Evolutionary conservation across 257 asterid genomes (phyloP).

Genomic region (Rhazya stricta): DNA sequence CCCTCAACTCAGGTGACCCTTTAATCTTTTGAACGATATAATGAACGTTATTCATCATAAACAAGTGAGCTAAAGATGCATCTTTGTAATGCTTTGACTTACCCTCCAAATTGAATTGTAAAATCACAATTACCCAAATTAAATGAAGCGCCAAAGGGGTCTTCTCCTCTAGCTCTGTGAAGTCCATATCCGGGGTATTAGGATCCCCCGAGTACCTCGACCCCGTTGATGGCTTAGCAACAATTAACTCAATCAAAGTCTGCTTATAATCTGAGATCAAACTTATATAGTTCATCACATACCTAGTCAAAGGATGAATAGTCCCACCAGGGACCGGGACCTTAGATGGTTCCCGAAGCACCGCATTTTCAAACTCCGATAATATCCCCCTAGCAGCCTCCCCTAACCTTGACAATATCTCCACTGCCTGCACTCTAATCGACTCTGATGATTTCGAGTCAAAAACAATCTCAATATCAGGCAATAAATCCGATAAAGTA

Average conservation of each 20-base stretch:
- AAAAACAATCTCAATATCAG: conserved; percentile 67
- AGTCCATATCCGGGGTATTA: conserved; percentile 66
- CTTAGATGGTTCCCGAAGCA: conserved; percentile 71
- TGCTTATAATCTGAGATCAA: conserved; percentile 76
- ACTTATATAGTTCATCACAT: conserved; percentile 84
- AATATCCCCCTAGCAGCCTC: conserved; percentile 82
- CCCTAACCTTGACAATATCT: conserved; percentile 70
- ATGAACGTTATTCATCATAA: conserved; percentile 91
- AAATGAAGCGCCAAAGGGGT: conserved; percentile 68
- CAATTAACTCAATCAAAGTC: conserved; percentile 58
- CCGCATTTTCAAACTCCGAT: conserved; percentile 76
- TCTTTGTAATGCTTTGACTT: conserved; percentile 76
- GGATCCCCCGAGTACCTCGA: conserved; percentile 62
- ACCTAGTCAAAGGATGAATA: conserved; percentile 84
- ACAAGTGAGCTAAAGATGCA: conserved; percentile 68
- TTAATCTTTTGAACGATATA: conserved; percentile 75
- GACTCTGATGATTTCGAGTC: conserved; percentile 62
- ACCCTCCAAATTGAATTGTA: conserved; percentile 75
- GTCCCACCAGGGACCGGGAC: conserved; percentile 90
- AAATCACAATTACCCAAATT: conserved; percentile 69
- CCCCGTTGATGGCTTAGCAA: conserved; percentile 63
- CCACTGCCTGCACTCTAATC: conserved; percentile 65
- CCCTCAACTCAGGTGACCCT: conserved; percentile 73
- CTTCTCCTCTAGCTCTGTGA: conserved; percentile 53
- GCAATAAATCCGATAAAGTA: conserved; percentile 64